Evolutionary conservation across 208 protist species (phyloP).

Genomic region (Trichomonas vaginalis): DNA sequence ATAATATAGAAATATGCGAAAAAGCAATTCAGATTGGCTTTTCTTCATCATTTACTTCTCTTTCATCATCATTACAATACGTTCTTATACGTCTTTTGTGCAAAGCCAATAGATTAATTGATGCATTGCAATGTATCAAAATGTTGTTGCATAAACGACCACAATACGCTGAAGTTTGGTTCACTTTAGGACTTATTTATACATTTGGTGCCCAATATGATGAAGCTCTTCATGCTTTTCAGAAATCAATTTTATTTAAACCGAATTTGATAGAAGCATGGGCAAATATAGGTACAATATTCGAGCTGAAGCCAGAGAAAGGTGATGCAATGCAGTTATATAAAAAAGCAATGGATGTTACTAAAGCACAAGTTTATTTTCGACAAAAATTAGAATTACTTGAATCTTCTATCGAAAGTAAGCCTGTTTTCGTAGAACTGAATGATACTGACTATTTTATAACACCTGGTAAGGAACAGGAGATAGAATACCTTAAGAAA

Average conservation of each 20-base stretch:
- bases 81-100: neutral
- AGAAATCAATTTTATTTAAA: neutral
- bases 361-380: neutral
- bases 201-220: neutral
- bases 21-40: neutral
- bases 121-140: neutral
- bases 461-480: neutral
- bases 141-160: neutral
- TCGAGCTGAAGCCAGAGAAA: neutral
- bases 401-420: neutral
- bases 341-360: neutral
- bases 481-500: neutral
- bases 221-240: neutral
- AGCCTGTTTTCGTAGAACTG: neutral
- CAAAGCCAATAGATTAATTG: neutral
- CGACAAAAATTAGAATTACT: neutral
- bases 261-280: neutral
- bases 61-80: neutral
- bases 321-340: neutral
- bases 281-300: neutral
- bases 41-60: neutral
- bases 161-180: neutral
- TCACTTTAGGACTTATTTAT: neutral
- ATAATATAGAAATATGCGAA: neutral
- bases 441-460: neutral